Evolutionary conservation across 345 rosid species (phyloP).

Genomic region (Microcos paniculata): DNA sequence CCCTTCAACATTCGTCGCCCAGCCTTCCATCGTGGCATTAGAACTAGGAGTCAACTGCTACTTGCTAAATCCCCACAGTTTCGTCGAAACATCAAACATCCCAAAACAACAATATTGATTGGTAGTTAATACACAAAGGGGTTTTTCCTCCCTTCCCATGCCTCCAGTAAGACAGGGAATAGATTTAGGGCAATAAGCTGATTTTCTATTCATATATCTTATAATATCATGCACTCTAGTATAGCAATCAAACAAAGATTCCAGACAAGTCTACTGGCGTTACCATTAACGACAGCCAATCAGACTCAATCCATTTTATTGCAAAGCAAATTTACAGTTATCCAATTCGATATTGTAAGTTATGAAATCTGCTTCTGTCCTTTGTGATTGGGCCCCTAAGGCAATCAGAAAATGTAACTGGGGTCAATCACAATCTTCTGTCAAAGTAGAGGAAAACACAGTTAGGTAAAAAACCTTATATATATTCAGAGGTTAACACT

Average conservation of each 20-base stretch:
- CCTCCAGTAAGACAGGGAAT: background rate
- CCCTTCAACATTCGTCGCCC: too few relatives aligned
- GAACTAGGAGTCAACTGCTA: background rate
- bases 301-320: background rate
- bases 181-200: background rate
- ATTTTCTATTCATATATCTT: background rate
- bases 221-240: background rate
- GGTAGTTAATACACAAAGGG: background rate
- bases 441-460: background rate
- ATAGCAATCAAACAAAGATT: conserved; percentile 10
- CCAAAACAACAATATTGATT: background rate
- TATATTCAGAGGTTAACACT: background rate
- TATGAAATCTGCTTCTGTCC: background rate
- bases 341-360: background rate
- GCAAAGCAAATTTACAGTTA: background rate
- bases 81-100: background rate
- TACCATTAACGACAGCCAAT: background rate
- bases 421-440: background rate
- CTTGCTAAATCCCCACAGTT: background rate
- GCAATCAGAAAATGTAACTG: background rate
- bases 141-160: background rate
- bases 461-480: too few relatives aligned
- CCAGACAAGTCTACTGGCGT: background rate
- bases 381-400: background rate
- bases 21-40: too few relatives aligned